These are phyloP conservation scores for Metschnikowia drakensbergensis DNA, from an alignment of 805 yeast species.

Conservation along the genomic window DNA sequence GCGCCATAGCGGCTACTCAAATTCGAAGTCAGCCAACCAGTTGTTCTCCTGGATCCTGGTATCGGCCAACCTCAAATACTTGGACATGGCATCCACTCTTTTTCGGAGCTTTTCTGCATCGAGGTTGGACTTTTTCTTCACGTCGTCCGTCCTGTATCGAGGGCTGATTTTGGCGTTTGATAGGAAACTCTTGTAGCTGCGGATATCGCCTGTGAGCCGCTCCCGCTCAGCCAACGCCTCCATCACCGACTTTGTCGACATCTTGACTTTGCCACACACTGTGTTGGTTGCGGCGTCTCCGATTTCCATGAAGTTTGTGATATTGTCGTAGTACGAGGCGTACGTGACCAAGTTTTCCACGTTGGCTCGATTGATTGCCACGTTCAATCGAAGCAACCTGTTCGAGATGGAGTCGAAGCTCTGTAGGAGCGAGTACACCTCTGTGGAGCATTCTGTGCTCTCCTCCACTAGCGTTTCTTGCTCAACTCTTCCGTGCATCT, in stretches of 20 bases:
- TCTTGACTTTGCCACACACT: neutral
- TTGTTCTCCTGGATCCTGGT: neutral
- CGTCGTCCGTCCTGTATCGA: neutral
- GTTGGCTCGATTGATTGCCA: neutral
- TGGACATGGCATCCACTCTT: neutral
- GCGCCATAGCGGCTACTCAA: neutral
- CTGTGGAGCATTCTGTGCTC: neutral
- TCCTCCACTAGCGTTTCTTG: neutral
- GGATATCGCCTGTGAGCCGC: neutral
- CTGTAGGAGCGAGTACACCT: neutral
- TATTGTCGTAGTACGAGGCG: neutral
- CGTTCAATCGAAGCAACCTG: neutral
- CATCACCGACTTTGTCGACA: neutral
- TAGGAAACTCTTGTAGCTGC: neutral
- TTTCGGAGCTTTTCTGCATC: neutral
- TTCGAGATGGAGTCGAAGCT: neutral
- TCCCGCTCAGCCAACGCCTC: conserved; percentile 1
- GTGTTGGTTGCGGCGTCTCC: neutral
- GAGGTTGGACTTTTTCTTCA: conserved; percentile 1
- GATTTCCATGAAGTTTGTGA: neutral
- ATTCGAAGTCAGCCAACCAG: neutral
- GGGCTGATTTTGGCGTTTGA: neutral
- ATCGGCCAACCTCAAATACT: neutral
- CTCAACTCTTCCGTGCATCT: neutral
- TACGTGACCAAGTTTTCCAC: neutral